Conservation (phyloP, 179 eudicot genomes). For the Silene noctiflora region DNA sequence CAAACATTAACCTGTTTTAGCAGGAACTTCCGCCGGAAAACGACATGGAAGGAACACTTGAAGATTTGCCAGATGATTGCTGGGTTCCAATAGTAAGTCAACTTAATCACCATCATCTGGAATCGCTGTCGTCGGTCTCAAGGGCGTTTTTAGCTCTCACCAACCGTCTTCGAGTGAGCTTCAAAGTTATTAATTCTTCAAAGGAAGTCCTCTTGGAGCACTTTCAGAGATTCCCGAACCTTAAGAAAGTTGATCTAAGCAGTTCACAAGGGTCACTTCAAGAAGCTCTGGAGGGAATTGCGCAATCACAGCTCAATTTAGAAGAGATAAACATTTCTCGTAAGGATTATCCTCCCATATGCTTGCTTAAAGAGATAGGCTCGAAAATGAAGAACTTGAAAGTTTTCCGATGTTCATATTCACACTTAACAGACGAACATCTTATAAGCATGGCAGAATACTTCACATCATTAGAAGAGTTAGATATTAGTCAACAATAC, state of each 20-base stretch:
- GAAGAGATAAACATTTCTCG: constrained; percentile 24
- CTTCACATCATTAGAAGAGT: constrained; percentile 25
- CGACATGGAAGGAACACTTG: constrained; percentile 4
- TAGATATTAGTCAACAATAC: constrained; percentile 23
- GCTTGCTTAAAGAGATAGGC: constrained; percentile 7
- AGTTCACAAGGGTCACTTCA: not conserved
- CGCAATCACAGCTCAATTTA: constrained; percentile 12
- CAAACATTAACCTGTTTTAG: not conserved
- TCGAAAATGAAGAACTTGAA: constrained; percentile 21
- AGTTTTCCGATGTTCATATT: constrained; percentile 18
- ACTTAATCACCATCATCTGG: constrained; percentile 23
- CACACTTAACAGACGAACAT: constrained; percentile 12
- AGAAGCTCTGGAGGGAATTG: constrained; percentile 15
- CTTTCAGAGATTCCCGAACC: constrained; percentile 19
- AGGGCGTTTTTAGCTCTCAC: constrained; percentile 25
- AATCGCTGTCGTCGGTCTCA: constrained; percentile 25
- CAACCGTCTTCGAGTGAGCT: constrained; percentile 20
- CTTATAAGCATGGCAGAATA: constrained; percentile 19
- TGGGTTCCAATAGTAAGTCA: constrained; percentile 29
- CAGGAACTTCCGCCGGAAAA: not conserved
- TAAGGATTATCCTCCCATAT: constrained; percentile 8
- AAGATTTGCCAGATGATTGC: constrained; percentile 32
- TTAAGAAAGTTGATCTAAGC: constrained; percentile 21
- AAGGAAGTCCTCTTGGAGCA: constrained; percentile 7
- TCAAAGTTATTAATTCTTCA: constrained; percentile 21